Evolutionary conservation across 1,139 yeast genomes (phyloP).

Genomic region (Geotrichum klebahnii): DNA sequence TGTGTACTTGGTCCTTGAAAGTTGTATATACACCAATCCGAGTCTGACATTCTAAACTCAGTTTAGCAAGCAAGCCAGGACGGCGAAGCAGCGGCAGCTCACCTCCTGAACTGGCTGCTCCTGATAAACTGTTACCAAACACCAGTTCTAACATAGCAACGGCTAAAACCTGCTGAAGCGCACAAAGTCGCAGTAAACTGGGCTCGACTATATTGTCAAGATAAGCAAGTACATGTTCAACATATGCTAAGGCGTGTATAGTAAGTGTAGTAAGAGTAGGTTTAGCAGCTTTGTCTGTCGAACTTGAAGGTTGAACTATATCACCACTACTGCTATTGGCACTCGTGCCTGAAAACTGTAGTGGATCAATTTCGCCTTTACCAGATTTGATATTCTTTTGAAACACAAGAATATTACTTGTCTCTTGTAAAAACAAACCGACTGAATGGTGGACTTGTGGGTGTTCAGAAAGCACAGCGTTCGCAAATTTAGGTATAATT

Average conservation of each 20-base stretch:
- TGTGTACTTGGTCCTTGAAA: conserved; percentile 67
- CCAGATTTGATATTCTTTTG: conserved; percentile 85
- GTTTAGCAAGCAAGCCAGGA: conserved; percentile 79
- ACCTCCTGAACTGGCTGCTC: conserved; percentile 62
- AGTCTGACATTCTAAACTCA: conserved; percentile 70
- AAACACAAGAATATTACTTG: conserved; percentile 92
- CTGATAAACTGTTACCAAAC: conserved; percentile 73
- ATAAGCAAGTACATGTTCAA: conserved; percentile 69
- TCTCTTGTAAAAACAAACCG: conserved; percentile 93
- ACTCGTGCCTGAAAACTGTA: conserved; percentile 89
- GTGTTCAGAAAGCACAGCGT: conserved; percentile 48
- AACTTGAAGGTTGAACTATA: conserved; percentile 34
- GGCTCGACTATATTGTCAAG: conserved; percentile 75
- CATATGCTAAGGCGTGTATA: conserved; percentile 73
- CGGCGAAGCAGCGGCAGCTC: conserved; percentile 62
- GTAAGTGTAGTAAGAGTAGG: conserved; percentile 44
- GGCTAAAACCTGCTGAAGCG: conserved; percentile 98
- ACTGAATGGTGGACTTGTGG: conserved; percentile 68
- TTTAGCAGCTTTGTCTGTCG: not conserved
- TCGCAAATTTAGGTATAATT: conserved; percentile 42
- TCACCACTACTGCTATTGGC: conserved; percentile 97
- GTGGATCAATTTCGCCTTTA: too few species aligned
- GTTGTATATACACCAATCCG: conserved; percentile 71
- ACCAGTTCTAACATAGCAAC: conserved; percentile 86
- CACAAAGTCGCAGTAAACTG: conserved; percentile 83